Conservation (phyloP, 1,139 yeast genomes). For the Kodamaea derodonti region DNA sequence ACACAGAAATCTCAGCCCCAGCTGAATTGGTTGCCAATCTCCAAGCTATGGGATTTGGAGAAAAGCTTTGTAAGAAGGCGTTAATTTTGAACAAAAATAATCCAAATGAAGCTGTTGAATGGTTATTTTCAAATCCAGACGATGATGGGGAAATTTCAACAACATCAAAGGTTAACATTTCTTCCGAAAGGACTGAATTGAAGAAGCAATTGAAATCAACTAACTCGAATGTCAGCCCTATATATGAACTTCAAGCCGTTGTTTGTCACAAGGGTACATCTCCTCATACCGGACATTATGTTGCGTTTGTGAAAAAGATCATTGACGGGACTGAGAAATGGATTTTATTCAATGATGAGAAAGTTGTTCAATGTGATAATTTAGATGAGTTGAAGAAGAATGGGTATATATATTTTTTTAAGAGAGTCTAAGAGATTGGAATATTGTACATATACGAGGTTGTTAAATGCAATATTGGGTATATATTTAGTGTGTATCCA, state of each 20-base stretch:
- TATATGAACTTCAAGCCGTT: conserved; percentile 63
- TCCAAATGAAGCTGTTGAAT: conserved; percentile 77
- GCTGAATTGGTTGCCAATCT: conserved; percentile 50
- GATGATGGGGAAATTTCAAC: conserved; percentile 47
- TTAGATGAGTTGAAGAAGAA: conserved; percentile 59
- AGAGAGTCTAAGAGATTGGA: conserved; percentile 1
- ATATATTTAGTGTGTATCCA: no score
- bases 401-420: conserved; percentile 61
- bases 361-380: conserved; percentile 72
- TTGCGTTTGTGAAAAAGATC: conserved; percentile 59
- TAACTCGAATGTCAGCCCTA: conserved; percentile 9
- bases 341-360: conserved; percentile 92
- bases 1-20: conserved; percentile 6
- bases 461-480: no score
- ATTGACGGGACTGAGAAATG: conserved; percentile 50
- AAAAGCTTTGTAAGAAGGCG: conserved; percentile 64
- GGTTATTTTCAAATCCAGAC: conserved; percentile 79
- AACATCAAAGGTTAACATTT: conserved; percentile 2
- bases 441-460: no score
- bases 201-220: conserved; percentile 10
- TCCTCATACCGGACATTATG: conserved; percentile 95
- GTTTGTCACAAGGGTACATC: conserved; percentile 94
- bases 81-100: conserved; percentile 54
- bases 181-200: conserved; percentile 19
- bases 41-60: conserved; percentile 74